Evolutionary conservation across 2,329 filamentous ascomycete species (phyloP), one percentile per base, ranked within the genome.

Genomic region (Leptodontidium sp.): DNA sequence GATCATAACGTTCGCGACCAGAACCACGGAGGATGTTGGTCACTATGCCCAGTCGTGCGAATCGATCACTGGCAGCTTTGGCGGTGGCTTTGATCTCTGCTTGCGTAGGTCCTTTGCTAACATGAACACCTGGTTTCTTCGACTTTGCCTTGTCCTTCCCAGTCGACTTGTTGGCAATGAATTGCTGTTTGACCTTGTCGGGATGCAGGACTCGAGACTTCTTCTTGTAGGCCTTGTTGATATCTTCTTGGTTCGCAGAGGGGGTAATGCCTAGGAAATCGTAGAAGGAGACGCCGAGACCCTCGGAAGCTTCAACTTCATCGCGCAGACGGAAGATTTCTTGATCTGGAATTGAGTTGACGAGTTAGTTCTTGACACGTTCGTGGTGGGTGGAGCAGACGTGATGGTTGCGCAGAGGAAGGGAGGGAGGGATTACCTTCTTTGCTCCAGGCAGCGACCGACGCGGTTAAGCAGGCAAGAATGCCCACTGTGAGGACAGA

Each of bases 281-380:
- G 87, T 99, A 99, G 82, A 99, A 99, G 75, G 93, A 96, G 69
- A 93, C 87, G 71, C 92, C 90, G 63, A 85, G 77, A 68, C 96
- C 94, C 80, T 98, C 93, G 73, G 89, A 84, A 55, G 88, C 82
- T 70, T 87, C 83, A 66, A 99, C 88, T 80, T 98, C 96, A 82
- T 98, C 94, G 78, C 91, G 91, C 71, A 99, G 86, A 76, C 94
- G 92, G 84, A 99, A 99, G 83, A 99, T 98, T 83, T 99, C 96
- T 79, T 97, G 93, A 82, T 99, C 96, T 97, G 77, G 35, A 64
- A 68, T 65, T 67, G 45, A 38, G 61, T n/a, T n/a, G 29, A 55
- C 68, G 61, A 26, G 77, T 77, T 75, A 72, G 66, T 59, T 75
- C 52, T 59, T 58, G 61, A 67, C 52, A 67, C 58, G 65, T 62